Conservation (phyloP, 768 basidiomycete species). For the Panellus pusillus region DNA sequence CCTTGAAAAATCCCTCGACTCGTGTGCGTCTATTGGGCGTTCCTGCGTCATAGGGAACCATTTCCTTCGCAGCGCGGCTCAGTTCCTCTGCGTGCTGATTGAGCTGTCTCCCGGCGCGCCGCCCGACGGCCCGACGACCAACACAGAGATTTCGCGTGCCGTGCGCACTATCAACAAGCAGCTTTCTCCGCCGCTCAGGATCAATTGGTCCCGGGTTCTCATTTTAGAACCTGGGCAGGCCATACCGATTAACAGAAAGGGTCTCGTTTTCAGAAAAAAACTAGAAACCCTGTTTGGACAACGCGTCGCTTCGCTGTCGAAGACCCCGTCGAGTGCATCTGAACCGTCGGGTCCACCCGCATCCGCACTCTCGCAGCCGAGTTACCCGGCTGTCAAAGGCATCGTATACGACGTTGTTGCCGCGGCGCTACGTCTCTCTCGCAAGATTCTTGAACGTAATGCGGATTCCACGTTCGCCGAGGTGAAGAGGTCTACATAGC, state of each 20-base stretch:
- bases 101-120: slow-evolving; percentile 21
- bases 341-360: not conserved
- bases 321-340: not conserved
- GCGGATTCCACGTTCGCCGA: slow-evolving; percentile 33
- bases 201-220: slow-evolving; percentile 33
- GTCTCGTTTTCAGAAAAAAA: slow-evolving; percentile 34
- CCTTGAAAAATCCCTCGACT: slow-evolving; percentile 30
- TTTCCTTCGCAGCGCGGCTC: slow-evolving; percentile 30
- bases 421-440: slow-evolving; percentile 25
- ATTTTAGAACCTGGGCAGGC: slow-evolving; percentile 27
- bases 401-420: slow-evolving; percentile 27
- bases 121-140: slow-evolving; percentile 8
- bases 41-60: slow-evolving; percentile 36
- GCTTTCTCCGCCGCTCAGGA: slow-evolving; percentile 34
- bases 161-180: slow-evolving; percentile 30
- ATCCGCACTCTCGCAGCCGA: slow-evolving; percentile 6
- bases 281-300: slow-evolving; percentile 31
- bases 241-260: slow-evolving; percentile 34
- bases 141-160: slow-evolving; percentile 29
- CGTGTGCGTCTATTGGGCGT: slow-evolving; percentile 25
- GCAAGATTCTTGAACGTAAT: slow-evolving; percentile 27
- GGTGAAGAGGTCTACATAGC: slow-evolving; percentile 12
- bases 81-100: slow-evolving; percentile 33
- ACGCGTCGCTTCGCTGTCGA: slow-evolving; percentile 22
- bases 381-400: slow-evolving; percentile 4